These are phyloP conservation scores for Aspergillus proliferans DNA, from an alignment of 2,329 filamentous ascomycete genomes.

Conservation along the genomic window DNA sequence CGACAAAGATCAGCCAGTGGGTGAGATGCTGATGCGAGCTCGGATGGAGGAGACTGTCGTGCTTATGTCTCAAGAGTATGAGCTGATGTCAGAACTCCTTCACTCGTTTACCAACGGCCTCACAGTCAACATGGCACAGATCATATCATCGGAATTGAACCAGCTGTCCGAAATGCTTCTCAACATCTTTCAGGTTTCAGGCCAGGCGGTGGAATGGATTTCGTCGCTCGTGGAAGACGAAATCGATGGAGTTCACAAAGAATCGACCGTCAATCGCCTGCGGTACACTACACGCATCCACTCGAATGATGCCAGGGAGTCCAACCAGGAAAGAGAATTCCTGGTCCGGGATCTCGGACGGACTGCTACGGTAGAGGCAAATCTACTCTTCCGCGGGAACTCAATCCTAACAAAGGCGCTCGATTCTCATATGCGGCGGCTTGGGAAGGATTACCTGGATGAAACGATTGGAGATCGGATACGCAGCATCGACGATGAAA, in stretches of 20 bases:
- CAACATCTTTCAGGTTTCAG: conserved; percentile 93
- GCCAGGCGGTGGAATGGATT: conserved; percentile 78
- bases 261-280: conserved; percentile 61
- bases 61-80: conserved; percentile 77
- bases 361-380: conserved; percentile 70
- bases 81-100: conserved; percentile 71
- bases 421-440: conserved; percentile 89
- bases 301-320: conserved; percentile 54
- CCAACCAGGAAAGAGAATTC: conserved; percentile 51
- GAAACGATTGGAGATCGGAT: conserved; percentile 82
- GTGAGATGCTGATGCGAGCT: conserved; percentile 77
- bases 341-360: conserved; percentile 59
- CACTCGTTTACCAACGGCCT: conserved; percentile 79
- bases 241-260: conserved; percentile 85
- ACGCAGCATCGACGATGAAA: conserved; percentile 79
- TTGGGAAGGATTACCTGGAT: conserved; percentile 88
- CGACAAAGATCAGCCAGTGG: conserved; percentile 66
- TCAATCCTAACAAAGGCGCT: conserved; percentile 87
- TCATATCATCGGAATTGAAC: conserved; percentile 70
- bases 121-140: conserved; percentile 75
- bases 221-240: conserved; percentile 92
- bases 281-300: conserved; percentile 59
- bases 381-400: conserved; percentile 90
- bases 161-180: conserved; percentile 78
- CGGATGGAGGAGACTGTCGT: conserved; percentile 86